Conservation (phyloP, 2,329 filamentous ascomycete genomes). For the Penicillium italicum region DNA sequence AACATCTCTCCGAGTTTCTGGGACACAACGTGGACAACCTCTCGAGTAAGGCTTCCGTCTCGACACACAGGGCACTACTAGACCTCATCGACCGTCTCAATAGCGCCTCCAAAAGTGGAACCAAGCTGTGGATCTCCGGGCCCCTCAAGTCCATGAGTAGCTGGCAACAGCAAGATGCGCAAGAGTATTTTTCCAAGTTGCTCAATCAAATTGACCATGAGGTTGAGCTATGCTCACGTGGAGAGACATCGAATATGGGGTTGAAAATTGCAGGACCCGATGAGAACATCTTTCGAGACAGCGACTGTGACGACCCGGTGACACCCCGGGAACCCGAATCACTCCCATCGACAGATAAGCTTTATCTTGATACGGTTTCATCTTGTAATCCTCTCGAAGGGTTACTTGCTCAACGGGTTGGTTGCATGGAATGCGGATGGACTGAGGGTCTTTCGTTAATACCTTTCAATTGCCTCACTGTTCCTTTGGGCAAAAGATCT, state of each 20-base stretch:
- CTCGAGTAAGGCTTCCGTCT: constrained; percentile 35
- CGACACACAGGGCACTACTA: constrained; percentile 56
- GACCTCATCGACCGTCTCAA: constrained; percentile 68
- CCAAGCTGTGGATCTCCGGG: constrained; percentile 74
- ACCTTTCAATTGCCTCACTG: constrained; percentile 88
- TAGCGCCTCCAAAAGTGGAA: constrained; percentile 65
- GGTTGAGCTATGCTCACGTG: constrained; percentile 52
- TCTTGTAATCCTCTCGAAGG: constrained; percentile 80
- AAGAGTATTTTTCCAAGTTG: constrained; percentile 93
- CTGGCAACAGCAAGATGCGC: constrained; percentile 94
- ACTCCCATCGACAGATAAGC: constrained; percentile 4
- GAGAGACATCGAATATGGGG: constrained; percentile 44
- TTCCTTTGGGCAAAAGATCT: constrained; percentile 67
- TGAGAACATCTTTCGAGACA: constrained; percentile 32
- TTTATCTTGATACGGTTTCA: constrained; percentile 17
- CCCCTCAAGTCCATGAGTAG: constrained; percentile 89
- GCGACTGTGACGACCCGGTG: constrained; percentile 7
- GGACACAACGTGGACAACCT: constrained; percentile 40
- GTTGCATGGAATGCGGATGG: constrained; percentile 79
- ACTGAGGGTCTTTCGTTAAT: constrained; percentile 86
- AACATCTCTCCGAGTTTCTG: constrained; percentile 66
- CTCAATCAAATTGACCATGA: constrained; percentile 82
- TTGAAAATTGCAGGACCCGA: constrained; percentile 38
- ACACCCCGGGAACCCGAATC: constrained; percentile 13
- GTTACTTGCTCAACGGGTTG: constrained; percentile 79